A percentile compares a stretch with the other conserved stretches of the same genome.
Evolutionary conservation across 1,139 yeast species (phyloP).

Genomic region (Lodderomyces metapsilosis): DNA sequence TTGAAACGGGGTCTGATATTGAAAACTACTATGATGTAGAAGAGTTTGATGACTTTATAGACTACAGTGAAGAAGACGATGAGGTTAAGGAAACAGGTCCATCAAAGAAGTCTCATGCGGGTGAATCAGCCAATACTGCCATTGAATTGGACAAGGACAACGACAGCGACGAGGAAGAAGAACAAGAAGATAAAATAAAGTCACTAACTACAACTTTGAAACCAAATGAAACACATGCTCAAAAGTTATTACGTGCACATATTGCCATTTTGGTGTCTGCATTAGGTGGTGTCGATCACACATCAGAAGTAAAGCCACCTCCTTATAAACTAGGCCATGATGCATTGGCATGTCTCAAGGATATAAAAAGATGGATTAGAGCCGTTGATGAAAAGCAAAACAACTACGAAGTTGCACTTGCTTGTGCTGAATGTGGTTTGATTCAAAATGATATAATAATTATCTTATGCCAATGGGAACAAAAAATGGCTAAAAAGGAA

Average conservation of each 20-base stretch:
- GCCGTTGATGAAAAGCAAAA: constrained; percentile 73
- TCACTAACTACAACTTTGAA: constrained; percentile 27
- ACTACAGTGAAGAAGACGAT: constrained; percentile 14
- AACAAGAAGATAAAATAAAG: constrained; percentile 28
- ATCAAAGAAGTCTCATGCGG: neutral
- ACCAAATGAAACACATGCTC: constrained; percentile 40
- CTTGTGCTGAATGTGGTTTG: constrained; percentile 79
- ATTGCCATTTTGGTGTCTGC: constrained; percentile 75
- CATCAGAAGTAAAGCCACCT: constrained; percentile 37
- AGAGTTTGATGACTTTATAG: constrained; percentile 14
- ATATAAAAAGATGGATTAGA: constrained; percentile 82
- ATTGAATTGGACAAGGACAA: neutral
- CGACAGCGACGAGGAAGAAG: constrained; percentile 12
- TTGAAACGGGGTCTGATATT: constrained; percentile 20
- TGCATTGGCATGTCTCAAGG: constrained; percentile 85
- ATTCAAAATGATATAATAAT: constrained; percentile 71
- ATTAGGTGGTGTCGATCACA: constrained; percentile 74
- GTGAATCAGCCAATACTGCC: neutral
- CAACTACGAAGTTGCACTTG: constrained; percentile 79
- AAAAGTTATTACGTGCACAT: constrained; percentile 58
- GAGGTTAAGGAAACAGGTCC: neutral
- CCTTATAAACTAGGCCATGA: constrained; percentile 87
- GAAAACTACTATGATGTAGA: constrained; percentile 15
- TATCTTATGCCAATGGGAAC: constrained; percentile 77
- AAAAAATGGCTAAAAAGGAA: constrained; percentile 24